phyloP scores from a whole-genome alignment of 192 early-diverging fungal species.

The Backusella australiensis region DNA sequence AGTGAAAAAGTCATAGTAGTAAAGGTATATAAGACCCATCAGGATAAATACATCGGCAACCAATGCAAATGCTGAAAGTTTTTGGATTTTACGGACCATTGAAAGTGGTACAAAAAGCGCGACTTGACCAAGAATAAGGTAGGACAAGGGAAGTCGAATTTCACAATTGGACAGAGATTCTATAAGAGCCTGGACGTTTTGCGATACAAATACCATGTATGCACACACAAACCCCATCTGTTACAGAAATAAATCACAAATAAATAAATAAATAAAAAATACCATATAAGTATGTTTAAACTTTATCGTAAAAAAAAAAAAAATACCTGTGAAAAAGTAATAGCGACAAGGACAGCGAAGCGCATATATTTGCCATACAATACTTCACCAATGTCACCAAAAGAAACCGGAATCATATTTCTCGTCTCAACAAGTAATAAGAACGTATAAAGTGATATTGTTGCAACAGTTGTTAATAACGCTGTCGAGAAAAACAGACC shows the following conservation, averaged over 20 bases:
- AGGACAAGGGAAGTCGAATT: slow-evolving; percentile 36
- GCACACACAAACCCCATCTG: slow-evolving; percentile 90
- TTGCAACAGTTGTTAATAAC: slow-evolving; percentile 55
- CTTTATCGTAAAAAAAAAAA: background rate
- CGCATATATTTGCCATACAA: slow-evolving; percentile 64
- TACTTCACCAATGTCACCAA: slow-evolving; percentile 65
- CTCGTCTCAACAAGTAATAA: slow-evolving; percentile 64
- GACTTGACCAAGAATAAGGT: slow-evolving; percentile 69
- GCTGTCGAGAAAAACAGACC: slow-evolving; percentile 63
- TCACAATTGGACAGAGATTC: slow-evolving; percentile 73
- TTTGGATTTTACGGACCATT: slow-evolving; percentile 87
- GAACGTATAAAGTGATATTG: slow-evolving; percentile 63
- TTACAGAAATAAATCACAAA: background rate
- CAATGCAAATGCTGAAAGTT: slow-evolving; percentile 77
- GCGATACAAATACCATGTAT: slow-evolving; percentile 86
- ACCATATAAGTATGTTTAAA: background rate
- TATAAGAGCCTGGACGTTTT: slow-evolving; percentile 78
- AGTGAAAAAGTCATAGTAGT: slow-evolving; percentile 69
- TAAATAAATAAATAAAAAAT: background rate
- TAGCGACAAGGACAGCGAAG: slow-evolving; percentile 48
- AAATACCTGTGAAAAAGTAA: slow-evolving; percentile 43
- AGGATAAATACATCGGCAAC: slow-evolving; percentile 91
- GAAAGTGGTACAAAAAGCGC: slow-evolving; percentile 79
- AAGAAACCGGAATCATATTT: slow-evolving; percentile 55
- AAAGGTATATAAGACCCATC: slow-evolving; percentile 79